Percentiles rank a stretch among this genome's conserved stretches.
Evolutionary conservation across 495 filamentous ascomycete genomes (phyloP).

Genomic region (Podospora tetraspora): DNA sequence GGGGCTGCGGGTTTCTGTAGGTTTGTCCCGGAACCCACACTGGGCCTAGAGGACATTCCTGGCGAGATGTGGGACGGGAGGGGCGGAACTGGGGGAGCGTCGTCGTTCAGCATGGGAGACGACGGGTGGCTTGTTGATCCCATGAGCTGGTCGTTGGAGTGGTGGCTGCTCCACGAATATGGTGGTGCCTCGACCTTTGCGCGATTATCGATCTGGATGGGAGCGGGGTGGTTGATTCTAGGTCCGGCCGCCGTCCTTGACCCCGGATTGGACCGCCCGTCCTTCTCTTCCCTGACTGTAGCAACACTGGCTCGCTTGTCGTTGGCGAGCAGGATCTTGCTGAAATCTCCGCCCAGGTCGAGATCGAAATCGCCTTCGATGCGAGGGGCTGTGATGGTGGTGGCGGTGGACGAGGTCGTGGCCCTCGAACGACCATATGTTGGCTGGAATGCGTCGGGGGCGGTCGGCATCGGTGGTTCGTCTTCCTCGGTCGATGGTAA

Average conservation of each 20-base stretch:
- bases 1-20: conserved; percentile 40
- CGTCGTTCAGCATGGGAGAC: conserved; percentile 26
- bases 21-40: conserved; percentile 41
- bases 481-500: conserved; percentile 41
- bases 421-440: conserved; percentile 38
- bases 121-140: conserved; percentile 32
- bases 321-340: conserved; percentile 59
- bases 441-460: conserved; percentile 26
- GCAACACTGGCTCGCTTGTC: conserved; percentile 52
- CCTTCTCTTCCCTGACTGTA: conserved; percentile 34
- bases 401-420: conserved; percentile 48
- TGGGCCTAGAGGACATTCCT: conserved; percentile 12
- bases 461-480: conserved; percentile 31
- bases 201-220: conserved; percentile 55
- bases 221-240: conserved; percentile 45
- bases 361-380: conserved; percentile 55
- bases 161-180: conserved; percentile 63
- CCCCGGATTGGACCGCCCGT: conserved; percentile 24
- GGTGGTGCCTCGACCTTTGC: conserved; percentile 54
- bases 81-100: conserved; percentile 25
- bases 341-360: conserved; percentile 59
- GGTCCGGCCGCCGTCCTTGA: conserved; percentile 35
- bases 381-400: conserved; percentile 66
- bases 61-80: conserved; percentile 30
- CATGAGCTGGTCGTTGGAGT: conserved; percentile 60